phyloP scores from a whole-genome alignment of 257 asterid genomes.

The Scutellaria galericulata region DNA sequence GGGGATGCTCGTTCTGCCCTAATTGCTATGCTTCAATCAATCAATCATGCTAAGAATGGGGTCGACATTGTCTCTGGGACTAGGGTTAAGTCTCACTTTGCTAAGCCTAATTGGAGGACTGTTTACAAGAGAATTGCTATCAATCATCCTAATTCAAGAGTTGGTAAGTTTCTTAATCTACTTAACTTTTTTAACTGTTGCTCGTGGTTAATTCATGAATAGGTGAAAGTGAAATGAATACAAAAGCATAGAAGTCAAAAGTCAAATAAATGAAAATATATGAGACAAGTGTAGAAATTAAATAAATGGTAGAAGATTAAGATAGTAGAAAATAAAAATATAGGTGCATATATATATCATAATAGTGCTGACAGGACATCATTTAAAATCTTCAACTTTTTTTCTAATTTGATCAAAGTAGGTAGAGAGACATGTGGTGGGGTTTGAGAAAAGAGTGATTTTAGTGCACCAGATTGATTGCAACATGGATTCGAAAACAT shows the following conservation, averaged over 20 bases:
- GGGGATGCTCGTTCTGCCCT: slow-evolving; percentile 92
- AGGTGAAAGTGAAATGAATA: too few relatives aligned
- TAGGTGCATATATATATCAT: too few relatives aligned
- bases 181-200: not conserved
- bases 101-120: slow-evolving; percentile 83
- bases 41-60: slow-evolving; percentile 80
- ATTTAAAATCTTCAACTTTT: not conserved
- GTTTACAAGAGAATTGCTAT: slow-evolving; percentile 79
- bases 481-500: not conserved
- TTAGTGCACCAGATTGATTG: slow-evolving; percentile 12
- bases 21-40: slow-evolving; percentile 84
- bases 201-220: too few relatives aligned
- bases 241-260: too few relatives aligned
- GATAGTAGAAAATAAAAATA: too few relatives aligned
- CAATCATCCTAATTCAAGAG: slow-evolving; percentile 61
- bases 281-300: too few relatives aligned
- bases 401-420: slow-evolving; percentile 12
- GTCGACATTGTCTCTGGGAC: slow-evolving; percentile 87
- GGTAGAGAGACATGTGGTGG: slow-evolving; percentile 24
- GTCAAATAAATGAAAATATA: too few relatives aligned
- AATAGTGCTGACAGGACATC: not conserved
- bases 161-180: slow-evolving; percentile 55
- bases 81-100: slow-evolving; percentile 85
- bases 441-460: not conserved
- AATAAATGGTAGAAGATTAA: too few relatives aligned